Conservation (phyloP, 345 rosid genomes). For the Durio zibethinus region DNA sequence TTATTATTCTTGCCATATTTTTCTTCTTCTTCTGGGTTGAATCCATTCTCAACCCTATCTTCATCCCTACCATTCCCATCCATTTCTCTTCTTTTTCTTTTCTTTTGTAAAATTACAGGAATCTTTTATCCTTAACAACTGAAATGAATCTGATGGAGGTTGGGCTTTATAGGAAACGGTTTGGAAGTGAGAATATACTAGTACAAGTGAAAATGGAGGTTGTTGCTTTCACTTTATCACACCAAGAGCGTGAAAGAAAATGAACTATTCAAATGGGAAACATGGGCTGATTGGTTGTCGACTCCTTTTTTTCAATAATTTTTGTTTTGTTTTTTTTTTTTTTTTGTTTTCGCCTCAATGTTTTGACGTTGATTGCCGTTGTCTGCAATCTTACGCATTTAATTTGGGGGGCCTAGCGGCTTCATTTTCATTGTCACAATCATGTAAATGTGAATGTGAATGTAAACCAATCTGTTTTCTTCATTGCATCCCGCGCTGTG, state of each 20-base stretch:
- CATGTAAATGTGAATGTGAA: too few species aligned
- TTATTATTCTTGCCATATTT: neutral
- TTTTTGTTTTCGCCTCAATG: too few species aligned
- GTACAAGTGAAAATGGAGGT: neutral
- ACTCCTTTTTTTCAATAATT: neutral
- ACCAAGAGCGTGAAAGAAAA: neutral
- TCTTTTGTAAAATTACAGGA: neutral
- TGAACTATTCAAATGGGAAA: neutral
- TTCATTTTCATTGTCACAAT: too few species aligned
- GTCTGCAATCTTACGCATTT: neutral
- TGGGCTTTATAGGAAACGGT: neutral
- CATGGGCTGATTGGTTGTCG: neutral
- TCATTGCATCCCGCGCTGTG: too few species aligned
- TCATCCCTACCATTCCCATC: neutral
- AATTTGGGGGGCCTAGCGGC: too few species aligned
- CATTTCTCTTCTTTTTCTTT: neutral
- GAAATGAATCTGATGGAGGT: neutral
- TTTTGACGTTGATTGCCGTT: neutral
- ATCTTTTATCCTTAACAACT: neutral
- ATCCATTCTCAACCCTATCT: neutral
- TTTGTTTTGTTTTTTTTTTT: too few species aligned
- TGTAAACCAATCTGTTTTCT: too few species aligned
- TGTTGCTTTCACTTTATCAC: conserved; percentile 11
- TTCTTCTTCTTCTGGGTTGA: neutral
- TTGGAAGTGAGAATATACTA: neutral